phyloP scores from a whole-genome alignment of 2,329 filamentous ascomycete species.

The Claviceps purpurea region DNA sequence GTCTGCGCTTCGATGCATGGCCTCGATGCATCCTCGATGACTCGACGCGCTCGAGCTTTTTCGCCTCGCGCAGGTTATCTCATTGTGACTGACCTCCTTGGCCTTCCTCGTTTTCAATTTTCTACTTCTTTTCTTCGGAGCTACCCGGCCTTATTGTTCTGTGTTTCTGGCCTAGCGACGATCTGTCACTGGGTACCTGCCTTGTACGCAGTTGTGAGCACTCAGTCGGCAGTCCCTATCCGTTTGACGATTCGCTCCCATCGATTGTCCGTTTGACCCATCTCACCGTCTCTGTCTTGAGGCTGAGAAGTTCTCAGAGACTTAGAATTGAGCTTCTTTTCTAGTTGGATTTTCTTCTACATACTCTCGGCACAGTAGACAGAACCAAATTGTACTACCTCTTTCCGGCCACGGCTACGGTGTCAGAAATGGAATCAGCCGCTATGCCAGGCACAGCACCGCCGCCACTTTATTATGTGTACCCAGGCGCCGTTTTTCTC shows the following conservation, averaged over 20 bases:
- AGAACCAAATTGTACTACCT: neutral
- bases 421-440: slow-evolving; percentile 2
- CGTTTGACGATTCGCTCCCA: neutral
- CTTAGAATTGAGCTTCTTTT: neutral
- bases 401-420: neutral
- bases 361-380: neutral
- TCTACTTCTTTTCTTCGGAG: neutral
- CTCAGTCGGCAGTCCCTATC: neutral
- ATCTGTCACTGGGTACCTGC: neutral
- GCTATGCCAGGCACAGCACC: slow-evolving; percentile 15
- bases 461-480: slow-evolving; percentile 41
- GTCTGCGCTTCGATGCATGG: no score
- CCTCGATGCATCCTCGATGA: no score
- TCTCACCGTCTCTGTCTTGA: neutral
- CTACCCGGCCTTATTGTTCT: neutral
- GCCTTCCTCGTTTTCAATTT: neutral
- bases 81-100: neutral
- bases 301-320: no score
- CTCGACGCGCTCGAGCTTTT: neutral
- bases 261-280: neutral
- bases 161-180: neutral
- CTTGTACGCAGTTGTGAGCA: neutral
- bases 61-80: neutral
- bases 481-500: slow-evolving; percentile 40
- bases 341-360: neutral